Base-by-base conservation (phyloP, 345 rosid species). In the Salix suchowensis region DNA sequence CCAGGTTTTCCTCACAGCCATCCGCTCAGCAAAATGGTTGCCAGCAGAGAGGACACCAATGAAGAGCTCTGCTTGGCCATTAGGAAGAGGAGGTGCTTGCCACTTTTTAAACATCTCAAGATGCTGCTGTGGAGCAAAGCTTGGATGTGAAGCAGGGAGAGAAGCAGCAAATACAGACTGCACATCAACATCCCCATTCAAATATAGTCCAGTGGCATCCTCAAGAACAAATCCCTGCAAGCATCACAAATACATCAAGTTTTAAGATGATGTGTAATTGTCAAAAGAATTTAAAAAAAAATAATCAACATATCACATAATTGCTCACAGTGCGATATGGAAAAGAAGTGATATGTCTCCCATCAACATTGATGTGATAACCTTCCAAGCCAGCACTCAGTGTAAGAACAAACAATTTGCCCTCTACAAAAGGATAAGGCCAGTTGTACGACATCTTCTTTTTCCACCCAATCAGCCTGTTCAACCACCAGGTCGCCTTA, bases 1-100 rank as follows among this genome's bases (percentile, higher is more conserved):
- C 98, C 98, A 94, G 11, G 98, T 84, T 80, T 89, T 94, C 85
- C 98, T 89, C 71, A 89, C 91, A 19, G 97, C 97, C 98, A 94
- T 94, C 71, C 98, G 85, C 84, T 94, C 98, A 5, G 91, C 86
- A 60, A 94, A 94, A 88, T 94, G 97, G 82, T 89, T 94, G 74
- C 95, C 98, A 0, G 97, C 95, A 4, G 98, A 94, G 75, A 94
- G 98, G 74, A 94, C 86, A 42, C 98, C 98, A 0, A 92, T 86
- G 48, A 92, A 91, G 68, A 94, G 85, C 83, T 92, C 97, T 79
- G 88, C 90, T 65, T 88, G 83, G 46, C 77, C 81, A 60, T 84
- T 78, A 5, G 88, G 83, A 77, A 91, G 80, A 71, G 85, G 79
- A 37, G 97, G 95, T 30, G 98, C 95, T 77, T 84, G 90, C 98